These are phyloP conservation scores for Claviceps africana DNA, from an alignment of 2,329 filamentous ascomycete genomes.

Conservation along the genomic window DNA sequence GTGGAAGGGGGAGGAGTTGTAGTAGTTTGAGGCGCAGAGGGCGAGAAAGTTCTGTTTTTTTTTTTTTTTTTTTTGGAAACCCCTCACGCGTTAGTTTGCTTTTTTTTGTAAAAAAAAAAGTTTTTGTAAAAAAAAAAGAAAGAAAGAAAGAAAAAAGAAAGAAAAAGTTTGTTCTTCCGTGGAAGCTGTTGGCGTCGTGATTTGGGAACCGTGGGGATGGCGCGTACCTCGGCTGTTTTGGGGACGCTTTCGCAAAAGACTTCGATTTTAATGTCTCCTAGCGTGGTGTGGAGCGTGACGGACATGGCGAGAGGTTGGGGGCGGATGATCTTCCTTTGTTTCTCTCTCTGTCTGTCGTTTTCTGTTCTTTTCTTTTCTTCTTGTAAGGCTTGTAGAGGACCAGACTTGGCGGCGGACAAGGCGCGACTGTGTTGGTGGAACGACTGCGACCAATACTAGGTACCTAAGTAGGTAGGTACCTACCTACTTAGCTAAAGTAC, in stretches of 20 bases:
- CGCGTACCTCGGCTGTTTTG: slow-evolving; percentile 66
- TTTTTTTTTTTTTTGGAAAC: not conserved
- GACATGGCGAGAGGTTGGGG: slow-evolving; percentile 32
- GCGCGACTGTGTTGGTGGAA: not conserved
- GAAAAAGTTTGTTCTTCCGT: not conserved
- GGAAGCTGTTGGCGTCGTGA: not conserved
- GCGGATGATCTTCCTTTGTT: too few relatives aligned
- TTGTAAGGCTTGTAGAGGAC: too few relatives aligned
- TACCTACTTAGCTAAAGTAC: too few relatives aligned
- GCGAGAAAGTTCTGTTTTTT: slow-evolving; percentile 64
- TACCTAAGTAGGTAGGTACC: too few relatives aligned
- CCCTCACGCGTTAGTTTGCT: not conserved
- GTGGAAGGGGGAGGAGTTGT: slow-evolving; percentile 63
- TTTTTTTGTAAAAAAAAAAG: too few relatives aligned
- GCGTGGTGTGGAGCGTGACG: slow-evolving; percentile 68
- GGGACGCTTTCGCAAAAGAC: slow-evolving; percentile 92
- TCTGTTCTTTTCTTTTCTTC: too few relatives aligned
- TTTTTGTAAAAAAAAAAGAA: too few relatives aligned
- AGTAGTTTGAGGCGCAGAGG: slow-evolving; percentile 67
- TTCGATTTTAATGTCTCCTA: slow-evolving; percentile 87
- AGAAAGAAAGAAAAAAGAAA: too few relatives aligned
- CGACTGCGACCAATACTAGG: not conserved
- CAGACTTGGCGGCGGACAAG: not conserved
- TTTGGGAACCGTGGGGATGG: not conserved
- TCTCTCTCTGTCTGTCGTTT: not conserved